Evolutionary conservation across 2,329 filamentous ascomycete genomes (phyloP).

Genomic region (Clonostachys sp.): DNA sequence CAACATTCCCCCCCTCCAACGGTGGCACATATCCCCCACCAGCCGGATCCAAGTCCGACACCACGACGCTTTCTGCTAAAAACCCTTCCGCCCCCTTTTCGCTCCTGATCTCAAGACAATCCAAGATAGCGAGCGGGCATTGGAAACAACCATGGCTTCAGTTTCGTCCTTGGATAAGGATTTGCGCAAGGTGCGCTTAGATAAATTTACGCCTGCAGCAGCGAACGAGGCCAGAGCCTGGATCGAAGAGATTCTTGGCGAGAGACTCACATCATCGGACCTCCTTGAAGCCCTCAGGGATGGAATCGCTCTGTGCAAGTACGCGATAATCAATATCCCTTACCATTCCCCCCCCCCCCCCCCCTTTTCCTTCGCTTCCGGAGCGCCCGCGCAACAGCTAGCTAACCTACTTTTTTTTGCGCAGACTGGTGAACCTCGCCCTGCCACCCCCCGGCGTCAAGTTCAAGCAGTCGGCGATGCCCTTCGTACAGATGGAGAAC

Average conservation of each 20-base stretch:
- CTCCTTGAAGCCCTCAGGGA: constrained; percentile 84
- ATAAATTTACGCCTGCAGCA: constrained; percentile 87
- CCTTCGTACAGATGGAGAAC: constrained; percentile 99
- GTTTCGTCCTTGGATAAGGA: constrained; percentile 93
- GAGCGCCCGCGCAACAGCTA: background rate
- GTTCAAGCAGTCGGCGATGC: constrained; percentile 91
- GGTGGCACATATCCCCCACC: too few species aligned
- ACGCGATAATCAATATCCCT: constrained; percentile 9
- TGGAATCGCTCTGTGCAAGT: constrained; percentile 91
- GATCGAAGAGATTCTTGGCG: constrained; percentile 79
- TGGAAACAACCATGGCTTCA: constrained; percentile 67
- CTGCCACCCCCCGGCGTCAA: constrained; percentile 74
- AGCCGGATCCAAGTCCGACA: too few species aligned
- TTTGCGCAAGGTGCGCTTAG: constrained; percentile 86
- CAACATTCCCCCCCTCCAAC: too few species aligned
- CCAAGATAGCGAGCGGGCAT: background rate
- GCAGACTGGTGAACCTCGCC: constrained; percentile 76
- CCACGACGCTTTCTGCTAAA: too few species aligned
- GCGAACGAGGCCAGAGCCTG: constrained; percentile 80
- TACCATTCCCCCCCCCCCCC: background rate
- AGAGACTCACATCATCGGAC: constrained; percentile 67
- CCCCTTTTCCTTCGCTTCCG: background rate
- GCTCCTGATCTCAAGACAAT: background rate
- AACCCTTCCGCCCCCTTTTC: background rate
- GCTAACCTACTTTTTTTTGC: constrained; percentile 4